Evolutionary conservation across 2,329 filamentous ascomycete species (phyloP).

Genomic region (Xylaria sp.): DNA sequence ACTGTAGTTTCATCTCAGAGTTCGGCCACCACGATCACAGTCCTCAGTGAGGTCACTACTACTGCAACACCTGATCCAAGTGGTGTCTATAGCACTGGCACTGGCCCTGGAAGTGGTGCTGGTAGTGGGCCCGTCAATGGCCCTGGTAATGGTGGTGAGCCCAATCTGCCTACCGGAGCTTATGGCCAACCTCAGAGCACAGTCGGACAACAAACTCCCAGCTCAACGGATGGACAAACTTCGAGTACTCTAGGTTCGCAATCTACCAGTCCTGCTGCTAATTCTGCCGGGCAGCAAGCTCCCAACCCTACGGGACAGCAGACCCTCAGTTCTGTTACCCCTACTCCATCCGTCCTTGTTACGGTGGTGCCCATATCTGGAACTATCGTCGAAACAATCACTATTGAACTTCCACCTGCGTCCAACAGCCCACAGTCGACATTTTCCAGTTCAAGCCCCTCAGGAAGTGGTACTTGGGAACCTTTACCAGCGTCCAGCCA

Average conservation of each 20-base stretch:
- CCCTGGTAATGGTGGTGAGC: constrained; percentile 1
- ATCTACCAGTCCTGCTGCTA: neutral
- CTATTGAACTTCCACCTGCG: constrained; percentile 9
- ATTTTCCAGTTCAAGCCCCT: neutral
- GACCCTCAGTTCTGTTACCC: constrained; percentile 1
- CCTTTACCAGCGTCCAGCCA: constrained; percentile 3
- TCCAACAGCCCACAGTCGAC: constrained; percentile 7
- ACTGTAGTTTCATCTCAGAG: constrained; percentile 10
- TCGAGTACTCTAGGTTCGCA: constrained; percentile 3
- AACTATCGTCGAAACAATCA: constrained; percentile 17
- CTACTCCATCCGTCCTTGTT: constrained; percentile 2
- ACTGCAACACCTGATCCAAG: constrained; percentile 3
- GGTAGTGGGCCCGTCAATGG: constrained; percentile 4
- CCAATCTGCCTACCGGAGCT: constrained; percentile 15
- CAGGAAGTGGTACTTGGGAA: neutral
- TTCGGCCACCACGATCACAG: constrained; percentile 3
- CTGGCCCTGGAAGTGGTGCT: constrained; percentile 1
- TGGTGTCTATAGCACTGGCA: constrained; percentile 16
- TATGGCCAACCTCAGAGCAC: constrained; percentile 18
- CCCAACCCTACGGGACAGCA: neutral
- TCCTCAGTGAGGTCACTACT: neutral
- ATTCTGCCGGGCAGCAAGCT: constrained; percentile 6
- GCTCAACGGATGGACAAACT: constrained; percentile 7
- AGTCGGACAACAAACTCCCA: constrained; percentile 9
- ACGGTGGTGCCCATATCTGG: constrained; percentile 10